These are phyloP conservation scores for Phaseolus coccineus DNA, from an alignment of 331 rosid species.

Conservation along the genomic window DNA sequence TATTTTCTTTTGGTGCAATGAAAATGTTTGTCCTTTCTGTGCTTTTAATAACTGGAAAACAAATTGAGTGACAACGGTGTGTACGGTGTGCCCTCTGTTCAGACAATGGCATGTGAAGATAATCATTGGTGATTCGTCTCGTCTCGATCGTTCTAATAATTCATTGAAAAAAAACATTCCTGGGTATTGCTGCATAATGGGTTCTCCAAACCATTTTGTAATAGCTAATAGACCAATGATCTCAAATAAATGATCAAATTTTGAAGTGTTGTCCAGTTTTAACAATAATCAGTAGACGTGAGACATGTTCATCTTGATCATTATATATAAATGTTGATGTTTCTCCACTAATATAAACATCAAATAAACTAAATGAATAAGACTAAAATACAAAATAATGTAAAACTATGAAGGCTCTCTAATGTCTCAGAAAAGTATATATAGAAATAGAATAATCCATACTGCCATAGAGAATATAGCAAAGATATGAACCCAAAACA, in stretches of 20 bases:
- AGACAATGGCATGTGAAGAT: conserved; percentile 15
- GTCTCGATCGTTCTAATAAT: background rate
- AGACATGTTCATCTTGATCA: background rate
- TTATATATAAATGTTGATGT: background rate
- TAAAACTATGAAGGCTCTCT: conserved; percentile 15
- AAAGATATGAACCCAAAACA: conserved; percentile 98
- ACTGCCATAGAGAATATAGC: conserved; percentile 92
- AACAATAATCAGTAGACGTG: conserved; percentile 24
- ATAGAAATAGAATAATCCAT: conserved; percentile 80
- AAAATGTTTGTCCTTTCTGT: conserved; percentile 2
- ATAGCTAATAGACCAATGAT: background rate
- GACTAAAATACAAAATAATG: conserved; percentile 30
- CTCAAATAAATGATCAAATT: background rate
- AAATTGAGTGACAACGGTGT: conserved; percentile 29
- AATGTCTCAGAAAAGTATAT: conserved; percentile 72
- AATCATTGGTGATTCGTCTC: conserved; percentile 7
- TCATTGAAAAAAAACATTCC: background rate
- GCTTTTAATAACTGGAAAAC: background rate
- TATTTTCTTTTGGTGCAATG: background rate
- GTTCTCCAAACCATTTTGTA: conserved; percentile 14
- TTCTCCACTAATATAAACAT: conserved; percentile 39
- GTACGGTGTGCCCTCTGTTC: background rate
- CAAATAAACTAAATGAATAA: conserved; percentile 31
- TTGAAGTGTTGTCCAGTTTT: background rate
- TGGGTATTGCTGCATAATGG: conserved; percentile 16